phyloP scores from a whole-genome alignment of 345 rosid species.

The Eucalyptus tenuipes region DNA sequence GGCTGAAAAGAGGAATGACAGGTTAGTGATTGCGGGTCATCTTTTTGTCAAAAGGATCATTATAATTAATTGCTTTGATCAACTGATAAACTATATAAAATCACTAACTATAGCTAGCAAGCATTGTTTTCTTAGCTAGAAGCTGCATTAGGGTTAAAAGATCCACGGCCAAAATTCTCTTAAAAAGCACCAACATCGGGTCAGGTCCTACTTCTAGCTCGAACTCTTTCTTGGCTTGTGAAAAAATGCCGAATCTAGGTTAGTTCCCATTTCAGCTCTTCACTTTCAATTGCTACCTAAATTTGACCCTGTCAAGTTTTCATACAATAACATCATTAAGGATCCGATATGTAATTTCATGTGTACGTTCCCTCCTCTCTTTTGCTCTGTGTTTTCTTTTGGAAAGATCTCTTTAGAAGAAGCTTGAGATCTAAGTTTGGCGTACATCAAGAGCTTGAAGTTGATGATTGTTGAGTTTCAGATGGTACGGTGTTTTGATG shows the following conservation, averaged over 20 bases:
- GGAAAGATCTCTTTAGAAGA: neutral
- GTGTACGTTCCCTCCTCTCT: neutral
- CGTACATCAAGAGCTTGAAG: neutral
- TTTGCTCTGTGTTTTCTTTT: neutral
- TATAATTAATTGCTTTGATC: neutral
- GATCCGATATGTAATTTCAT: neutral
- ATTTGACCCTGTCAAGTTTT: neutral
- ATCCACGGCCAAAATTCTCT: neutral
- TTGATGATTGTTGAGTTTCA: neutral
- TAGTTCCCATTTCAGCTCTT: neutral
- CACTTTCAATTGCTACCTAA: neutral
- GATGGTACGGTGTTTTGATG: neutral
- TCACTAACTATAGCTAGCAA: neutral
- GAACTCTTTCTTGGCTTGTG: neutral
- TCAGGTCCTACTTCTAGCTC: neutral
- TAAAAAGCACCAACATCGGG: neutral
- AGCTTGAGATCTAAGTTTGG: neutral
- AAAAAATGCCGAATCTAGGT: neutral
- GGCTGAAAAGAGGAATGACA: neutral
- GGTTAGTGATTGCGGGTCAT: neutral
- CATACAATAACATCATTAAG: neutral
- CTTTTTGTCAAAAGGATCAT: neutral
- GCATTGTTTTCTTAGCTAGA: neutral
- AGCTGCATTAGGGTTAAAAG: neutral
- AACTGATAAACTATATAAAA: neutral